These are phyloP conservation scores for Trichophyton rubrum DNA, from an alignment of 2,329 filamentous ascomycete genomes.

Conservation along the genomic window DNA sequence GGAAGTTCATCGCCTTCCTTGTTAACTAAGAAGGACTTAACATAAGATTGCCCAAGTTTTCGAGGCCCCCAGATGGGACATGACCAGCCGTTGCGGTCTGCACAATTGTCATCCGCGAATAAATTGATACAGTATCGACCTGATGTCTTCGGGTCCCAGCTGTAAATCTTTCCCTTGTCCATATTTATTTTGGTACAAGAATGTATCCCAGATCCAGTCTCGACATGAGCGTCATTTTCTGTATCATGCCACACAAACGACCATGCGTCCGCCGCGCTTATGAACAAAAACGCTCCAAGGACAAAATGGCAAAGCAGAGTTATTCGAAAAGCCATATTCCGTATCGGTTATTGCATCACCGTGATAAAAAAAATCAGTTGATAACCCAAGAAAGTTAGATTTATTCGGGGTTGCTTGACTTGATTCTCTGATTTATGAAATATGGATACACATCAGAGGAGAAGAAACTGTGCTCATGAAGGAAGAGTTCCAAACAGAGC, in stretches of 20 bases:
- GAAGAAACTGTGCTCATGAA: not conserved
- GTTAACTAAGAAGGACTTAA: conserved; percentile 5
- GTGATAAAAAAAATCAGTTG: too few relatives aligned
- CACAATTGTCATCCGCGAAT: conserved; percentile 7
- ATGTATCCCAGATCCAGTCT: not conserved
- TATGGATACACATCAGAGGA: not conserved
- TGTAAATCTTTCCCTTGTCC: conserved; percentile 8
- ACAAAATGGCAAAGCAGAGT: not conserved
- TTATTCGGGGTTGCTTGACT: not conserved
- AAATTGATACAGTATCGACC: conserved; percentile 6
- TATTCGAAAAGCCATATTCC: not conserved
- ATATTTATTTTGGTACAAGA: conserved; percentile 5
- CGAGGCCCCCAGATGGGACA: conserved; percentile 7
- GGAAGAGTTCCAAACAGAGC: not conserved
- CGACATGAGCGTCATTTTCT: conserved; percentile 2
- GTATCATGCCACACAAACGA: conserved; percentile 6
- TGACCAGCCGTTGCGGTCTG: conserved; percentile 8
- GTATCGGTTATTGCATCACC: not conserved
- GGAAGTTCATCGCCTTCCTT: conserved; percentile 4
- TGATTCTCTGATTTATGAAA: not conserved
- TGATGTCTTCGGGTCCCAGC: conserved; percentile 5
- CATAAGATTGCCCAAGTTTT: conserved; percentile 5
- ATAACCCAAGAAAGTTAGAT: not conserved
- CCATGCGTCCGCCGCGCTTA: conserved; percentile 3
- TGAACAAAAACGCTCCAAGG: not conserved